Conservation (phyloP, 306 rosid species). For the Prunus kanzakura region DNA sequence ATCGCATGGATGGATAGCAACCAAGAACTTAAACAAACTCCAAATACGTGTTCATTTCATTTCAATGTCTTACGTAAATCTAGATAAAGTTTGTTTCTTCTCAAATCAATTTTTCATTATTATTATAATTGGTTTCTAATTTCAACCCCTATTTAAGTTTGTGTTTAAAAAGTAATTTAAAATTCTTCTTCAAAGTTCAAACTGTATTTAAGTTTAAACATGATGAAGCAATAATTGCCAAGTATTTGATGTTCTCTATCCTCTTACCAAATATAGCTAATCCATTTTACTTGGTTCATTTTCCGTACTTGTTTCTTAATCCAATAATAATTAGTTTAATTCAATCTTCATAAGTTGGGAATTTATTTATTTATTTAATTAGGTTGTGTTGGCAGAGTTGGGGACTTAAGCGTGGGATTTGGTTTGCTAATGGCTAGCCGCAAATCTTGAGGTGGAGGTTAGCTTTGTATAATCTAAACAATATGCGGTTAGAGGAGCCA, state of each 20-base stretch:
- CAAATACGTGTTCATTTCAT: neutral
- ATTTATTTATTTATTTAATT: too few relatives aligned
- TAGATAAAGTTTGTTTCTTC: neutral
- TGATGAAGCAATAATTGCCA: neutral
- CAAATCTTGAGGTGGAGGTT: slow-evolving; percentile 11
- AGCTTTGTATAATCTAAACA: neutral
- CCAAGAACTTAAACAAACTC: neutral
- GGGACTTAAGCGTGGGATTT: slow-evolving; percentile 1
- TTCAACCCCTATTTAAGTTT: neutral
- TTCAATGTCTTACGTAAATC: neutral
- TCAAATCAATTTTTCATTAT: neutral
- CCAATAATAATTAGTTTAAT: neutral
- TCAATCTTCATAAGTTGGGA: neutral
- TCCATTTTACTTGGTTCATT: neutral
- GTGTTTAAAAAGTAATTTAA: too few relatives aligned
- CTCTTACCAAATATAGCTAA: neutral
- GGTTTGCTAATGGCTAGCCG: slow-evolving; percentile 14
- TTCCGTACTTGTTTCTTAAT: neutral
- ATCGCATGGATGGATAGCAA: neutral
- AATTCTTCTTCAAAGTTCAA: neutral
- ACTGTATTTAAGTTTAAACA: neutral
- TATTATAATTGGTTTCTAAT: neutral
- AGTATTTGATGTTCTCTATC: neutral
- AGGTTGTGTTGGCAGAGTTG: neutral
- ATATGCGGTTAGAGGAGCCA: neutral